Percentiles rank a stretch among this genome's conserved stretches.
Conservation (phyloP, 352 stramenopile genomes). For the Phytophthora tentaculata region DNA sequence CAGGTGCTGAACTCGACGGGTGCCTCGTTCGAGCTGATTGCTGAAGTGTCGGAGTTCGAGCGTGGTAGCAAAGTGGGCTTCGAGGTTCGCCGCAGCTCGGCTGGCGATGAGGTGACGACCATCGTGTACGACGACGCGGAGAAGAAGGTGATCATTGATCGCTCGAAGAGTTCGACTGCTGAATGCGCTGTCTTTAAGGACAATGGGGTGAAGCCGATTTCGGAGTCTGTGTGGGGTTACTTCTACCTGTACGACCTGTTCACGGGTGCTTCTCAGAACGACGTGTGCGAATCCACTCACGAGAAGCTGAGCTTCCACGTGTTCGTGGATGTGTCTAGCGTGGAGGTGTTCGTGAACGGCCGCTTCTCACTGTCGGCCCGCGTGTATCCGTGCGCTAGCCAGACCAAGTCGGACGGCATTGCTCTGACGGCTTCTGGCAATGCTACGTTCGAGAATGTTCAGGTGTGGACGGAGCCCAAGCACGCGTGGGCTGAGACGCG, state of each 20-base stretch:
- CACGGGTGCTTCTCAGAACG: slow-evolving; percentile 21
- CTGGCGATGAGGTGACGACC: slow-evolving; percentile 55
- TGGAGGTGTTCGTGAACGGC: slow-evolving; percentile 78
- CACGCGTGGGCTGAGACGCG: slow-evolving; percentile 61
- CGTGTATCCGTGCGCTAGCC: slow-evolving; percentile 63
- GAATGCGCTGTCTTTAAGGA: slow-evolving; percentile 56
- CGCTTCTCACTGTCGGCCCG: slow-evolving; percentile 69
- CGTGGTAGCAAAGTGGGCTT: slow-evolving; percentile 61
- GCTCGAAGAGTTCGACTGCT: slow-evolving; percentile 50
- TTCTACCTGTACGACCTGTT: slow-evolving; percentile 72
- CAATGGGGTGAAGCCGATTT: slow-evolving; percentile 37
- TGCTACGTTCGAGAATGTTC: slow-evolving; percentile 65
- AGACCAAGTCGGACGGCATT: slow-evolving; percentile 63
- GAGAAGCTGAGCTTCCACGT: slow-evolving; percentile 66
- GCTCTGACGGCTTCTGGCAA: slow-evolving; percentile 48
- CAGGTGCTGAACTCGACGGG: slow-evolving; percentile 52
- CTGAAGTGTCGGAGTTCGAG: slow-evolving; percentile 50
- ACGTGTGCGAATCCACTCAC: slow-evolving; percentile 42
- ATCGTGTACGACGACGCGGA: slow-evolving; percentile 68
- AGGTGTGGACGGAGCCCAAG: slow-evolving; percentile 72
- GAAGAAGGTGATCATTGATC: slow-evolving; percentile 71
- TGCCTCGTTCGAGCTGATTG: slow-evolving; percentile 60
- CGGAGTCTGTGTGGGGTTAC: slow-evolving; percentile 46
- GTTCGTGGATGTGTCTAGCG: slow-evolving; percentile 74
- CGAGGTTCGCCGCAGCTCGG: slow-evolving; percentile 54